Base-by-base conservation (phyloP, 2,329 filamentous ascomycete genomes). In the Zelopaecilomyces penicillatus region DNA sequence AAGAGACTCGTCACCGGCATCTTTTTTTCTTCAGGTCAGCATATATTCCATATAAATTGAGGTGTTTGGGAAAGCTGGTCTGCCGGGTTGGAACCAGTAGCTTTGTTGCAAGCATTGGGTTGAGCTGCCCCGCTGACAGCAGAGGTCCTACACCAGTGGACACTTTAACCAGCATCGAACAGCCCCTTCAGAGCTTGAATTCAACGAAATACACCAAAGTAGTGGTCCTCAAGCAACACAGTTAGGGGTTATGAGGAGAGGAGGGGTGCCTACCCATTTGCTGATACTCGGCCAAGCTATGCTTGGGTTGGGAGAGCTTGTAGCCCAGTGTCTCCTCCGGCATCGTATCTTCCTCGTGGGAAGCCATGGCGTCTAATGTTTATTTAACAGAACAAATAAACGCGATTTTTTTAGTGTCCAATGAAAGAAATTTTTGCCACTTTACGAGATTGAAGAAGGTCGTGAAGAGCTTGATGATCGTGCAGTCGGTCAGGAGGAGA, bases 301-400 rank as follows among this genome's bases (percentile, higher is more conserved):
- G 95, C 83, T 96, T 96, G 51, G 77, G 77, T 80, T 96, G 88
- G 56, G 88, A 90, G 63, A 96, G 85, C 81, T 94, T 96, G 83
- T 96, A 97, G 65, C 91, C 91, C 71, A 90, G 83, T 54, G 90
- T 96, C 71, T 84, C 78, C 73, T 93, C 86, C 52, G 88, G 84
- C 67, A 85, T 75, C 55, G 91, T 80, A 61, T 97, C 91, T 50
- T 95, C 88, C 53, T 83, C 73, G 61, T 78, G 72, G 57, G 80
- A 76, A 55, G 82, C 74, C 83, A 87, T 87, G 58, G 57, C 74
- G 66, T 55, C 26, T 39, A 48, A 19, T 19, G 19, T 19, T 2
- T 19, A 19, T 19, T 19, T 41, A 35, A 48, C 41, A 19, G 19
- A 19, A 19, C 19, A 19, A 19, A 19, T 19, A 19, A 19, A 19